phyloP scores from a whole-genome alignment of 192 early-diverging fungal genomes.

The Podila verticillata region DNA sequence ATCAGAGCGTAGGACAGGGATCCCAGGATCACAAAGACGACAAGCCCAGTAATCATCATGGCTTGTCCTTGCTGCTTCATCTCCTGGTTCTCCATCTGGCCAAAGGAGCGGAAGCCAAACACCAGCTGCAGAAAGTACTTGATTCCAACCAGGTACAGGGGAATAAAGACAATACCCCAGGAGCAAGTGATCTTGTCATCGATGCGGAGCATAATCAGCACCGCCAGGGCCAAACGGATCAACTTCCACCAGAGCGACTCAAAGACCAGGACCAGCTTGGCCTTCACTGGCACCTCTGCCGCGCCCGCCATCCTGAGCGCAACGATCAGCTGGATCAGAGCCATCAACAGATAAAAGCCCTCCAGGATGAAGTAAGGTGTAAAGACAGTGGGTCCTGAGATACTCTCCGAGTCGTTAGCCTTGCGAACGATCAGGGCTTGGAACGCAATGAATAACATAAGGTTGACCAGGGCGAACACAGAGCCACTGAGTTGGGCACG shows the following conservation, averaged over 20 bases:
- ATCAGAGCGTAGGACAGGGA: slow-evolving; percentile 44
- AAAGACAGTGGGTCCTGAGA: slow-evolving; percentile 76
- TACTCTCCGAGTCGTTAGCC: slow-evolving; percentile 70
- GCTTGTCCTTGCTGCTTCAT: slow-evolving; percentile 58
- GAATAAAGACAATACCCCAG: slow-evolving; percentile 77
- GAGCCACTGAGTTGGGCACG: slow-evolving; percentile 20
- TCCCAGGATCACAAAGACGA: slow-evolving; percentile 60
- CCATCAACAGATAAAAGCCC: slow-evolving; percentile 66
- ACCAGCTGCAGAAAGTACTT: slow-evolving; percentile 64
- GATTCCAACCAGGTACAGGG: slow-evolving; percentile 69
- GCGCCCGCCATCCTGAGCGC: slow-evolving; percentile 20
- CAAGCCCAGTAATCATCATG: slow-evolving; percentile 52
- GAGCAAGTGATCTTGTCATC: slow-evolving; percentile 61
- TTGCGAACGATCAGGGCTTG: slow-evolving; percentile 80
- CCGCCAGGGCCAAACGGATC: slow-evolving; percentile 70
- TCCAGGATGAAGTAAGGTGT: slow-evolving; percentile 89
- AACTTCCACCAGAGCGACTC: slow-evolving; percentile 72
- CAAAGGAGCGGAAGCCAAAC: slow-evolving; percentile 48
- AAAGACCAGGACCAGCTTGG: slow-evolving; percentile 17
- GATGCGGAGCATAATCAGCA: slow-evolving; percentile 75
- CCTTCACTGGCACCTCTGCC: slow-evolving; percentile 8
- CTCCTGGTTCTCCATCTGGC: slow-evolving; percentile 52
- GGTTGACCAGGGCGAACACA: slow-evolving; percentile 60
- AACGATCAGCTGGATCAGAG: slow-evolving; percentile 47
- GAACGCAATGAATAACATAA: slow-evolving; percentile 73